A percentile compares a stretch with the other conserved stretches of the same genome.
Conservation (phyloP, 1,139 yeast genomes). For the Candida anutae region DNA sequence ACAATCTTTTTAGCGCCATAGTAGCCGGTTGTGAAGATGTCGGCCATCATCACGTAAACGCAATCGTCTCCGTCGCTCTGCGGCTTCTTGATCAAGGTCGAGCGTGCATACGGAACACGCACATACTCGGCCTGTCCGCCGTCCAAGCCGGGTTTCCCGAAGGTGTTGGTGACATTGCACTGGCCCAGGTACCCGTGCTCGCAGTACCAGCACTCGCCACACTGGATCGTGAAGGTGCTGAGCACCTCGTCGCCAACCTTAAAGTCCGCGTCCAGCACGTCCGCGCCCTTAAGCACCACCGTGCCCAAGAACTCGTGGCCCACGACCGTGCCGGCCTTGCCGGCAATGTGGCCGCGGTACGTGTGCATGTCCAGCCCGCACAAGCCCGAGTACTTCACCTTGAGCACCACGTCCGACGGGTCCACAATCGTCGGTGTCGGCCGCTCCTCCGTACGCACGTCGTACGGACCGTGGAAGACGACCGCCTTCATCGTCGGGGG, state of each 20-base stretch:
- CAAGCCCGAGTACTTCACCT: slow-evolving; percentile 46
- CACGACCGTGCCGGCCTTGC: slow-evolving; percentile 34
- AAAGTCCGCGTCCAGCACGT: slow-evolving; percentile 22
- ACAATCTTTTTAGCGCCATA: slow-evolving; percentile 46
- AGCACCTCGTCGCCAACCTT: slow-evolving; percentile 39
- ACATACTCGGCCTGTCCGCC: slow-evolving; percentile 60
- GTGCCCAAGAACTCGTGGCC: slow-evolving; percentile 48
- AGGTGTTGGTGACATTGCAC: slow-evolving; percentile 44
- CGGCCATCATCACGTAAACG: slow-evolving; percentile 54
- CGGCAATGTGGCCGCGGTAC: slow-evolving; percentile 47
- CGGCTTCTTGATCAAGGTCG: slow-evolving; percentile 41
- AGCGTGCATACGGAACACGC: slow-evolving; percentile 48
- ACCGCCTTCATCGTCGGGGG: slow-evolving; percentile 44
- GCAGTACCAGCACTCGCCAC: slow-evolving; percentile 53
- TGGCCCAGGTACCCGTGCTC: slow-evolving; percentile 44
- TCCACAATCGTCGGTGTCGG: slow-evolving; percentile 35
- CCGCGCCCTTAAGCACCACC: slow-evolving; percentile 30
- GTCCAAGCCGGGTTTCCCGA: slow-evolving; percentile 46
- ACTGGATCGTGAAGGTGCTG: slow-evolving; percentile 47
- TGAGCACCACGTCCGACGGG: slow-evolving; percentile 43
- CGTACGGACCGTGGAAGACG: slow-evolving; percentile 44
- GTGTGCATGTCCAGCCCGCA: slow-evolving; percentile 61
- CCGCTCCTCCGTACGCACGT: slow-evolving; percentile 34
- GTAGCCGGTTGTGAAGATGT: slow-evolving; percentile 60
- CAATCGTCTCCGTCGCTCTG: slow-evolving; percentile 27